Evolutionary conservation across 306 rosid genomes (phyloP).

Genomic region (Castanea crenata): DNA sequence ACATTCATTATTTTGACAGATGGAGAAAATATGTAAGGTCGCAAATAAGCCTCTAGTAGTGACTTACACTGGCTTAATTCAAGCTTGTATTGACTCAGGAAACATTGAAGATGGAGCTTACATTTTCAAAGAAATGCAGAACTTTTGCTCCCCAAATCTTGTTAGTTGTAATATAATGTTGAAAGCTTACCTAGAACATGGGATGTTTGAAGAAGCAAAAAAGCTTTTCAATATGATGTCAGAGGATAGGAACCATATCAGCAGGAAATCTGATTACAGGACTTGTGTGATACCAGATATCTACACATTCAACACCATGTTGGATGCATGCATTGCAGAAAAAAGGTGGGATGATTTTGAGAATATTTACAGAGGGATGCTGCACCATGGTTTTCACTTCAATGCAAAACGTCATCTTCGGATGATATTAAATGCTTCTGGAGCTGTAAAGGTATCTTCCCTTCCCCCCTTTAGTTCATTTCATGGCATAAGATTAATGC

Average conservation of each 20-base stretch:
- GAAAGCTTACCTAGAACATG: constrained; percentile 68
- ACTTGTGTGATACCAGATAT: constrained; percentile 66
- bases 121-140: constrained; percentile 73
- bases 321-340: constrained; percentile 58
- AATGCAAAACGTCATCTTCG: constrained; percentile 88
- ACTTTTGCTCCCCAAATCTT: constrained; percentile 80
- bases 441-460: constrained; percentile 69
- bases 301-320: constrained; percentile 77
- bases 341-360: constrained; percentile 79
- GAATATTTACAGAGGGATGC: constrained; percentile 56
- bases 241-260: constrained; percentile 40
- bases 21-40: constrained; percentile 88
- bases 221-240: constrained; percentile 62
- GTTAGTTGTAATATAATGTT: constrained; percentile 82
- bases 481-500: neutral
- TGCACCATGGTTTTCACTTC: constrained; percentile 67
- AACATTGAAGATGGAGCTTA: constrained; percentile 57
- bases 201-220: constrained; percentile 74
- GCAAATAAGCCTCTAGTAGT: constrained; percentile 95
- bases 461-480: constrained; percentile 7
- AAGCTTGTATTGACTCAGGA: constrained; percentile 78
- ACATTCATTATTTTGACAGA: constrained; percentile 45
- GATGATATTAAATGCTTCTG: constrained; percentile 68
- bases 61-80: constrained; percentile 91
- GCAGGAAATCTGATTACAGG: constrained; percentile 42